Evolutionary conservation across 805 yeast genomes (phyloP).

Genomic region (Candida sanyiensis): DNA sequence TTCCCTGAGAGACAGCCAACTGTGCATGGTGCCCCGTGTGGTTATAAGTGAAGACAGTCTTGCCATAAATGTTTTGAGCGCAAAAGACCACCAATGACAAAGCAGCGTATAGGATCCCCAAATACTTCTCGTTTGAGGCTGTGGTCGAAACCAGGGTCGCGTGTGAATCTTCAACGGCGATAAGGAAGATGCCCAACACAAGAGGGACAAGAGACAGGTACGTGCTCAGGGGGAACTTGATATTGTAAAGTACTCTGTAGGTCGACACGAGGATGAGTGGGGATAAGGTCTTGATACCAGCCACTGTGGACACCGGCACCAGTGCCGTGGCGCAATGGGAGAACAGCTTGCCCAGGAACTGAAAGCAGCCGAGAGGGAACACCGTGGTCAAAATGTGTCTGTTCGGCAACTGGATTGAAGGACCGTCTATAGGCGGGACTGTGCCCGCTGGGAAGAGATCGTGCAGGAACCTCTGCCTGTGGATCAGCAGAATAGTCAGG

Average conservation of each 20-base stretch:
- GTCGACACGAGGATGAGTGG: conserved; percentile 56
- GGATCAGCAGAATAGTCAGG: conserved; percentile 32
- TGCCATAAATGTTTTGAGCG: conserved; percentile 80
- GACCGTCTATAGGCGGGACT: conserved; percentile 35
- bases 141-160: conserved; percentile 33
- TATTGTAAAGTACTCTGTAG: conserved; percentile 46
- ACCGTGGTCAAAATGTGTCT: conserved; percentile 42
- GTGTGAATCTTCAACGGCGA: conserved; percentile 28
- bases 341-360: conserved; percentile 57
- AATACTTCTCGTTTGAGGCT: conserved; percentile 35
- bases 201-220: conserved; percentile 48
- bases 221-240: conserved; percentile 43
- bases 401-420: conserved; percentile 30
- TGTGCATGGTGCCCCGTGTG: conserved; percentile 23
- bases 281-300: conserved; percentile 62
- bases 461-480: conserved; percentile 28
- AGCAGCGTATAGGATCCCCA: conserved; percentile 66
- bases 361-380: conserved; percentile 61
- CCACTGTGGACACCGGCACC: conserved; percentile 63
- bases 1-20: conserved; percentile 16
- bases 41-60: conserved; percentile 60
- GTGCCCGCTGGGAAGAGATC: conserved; percentile 47
- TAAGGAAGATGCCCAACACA: conserved; percentile 46
- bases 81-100: conserved; percentile 72
- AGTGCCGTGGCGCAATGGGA: conserved; percentile 59